These are phyloP conservation scores for Xylogone sp. DNA, from an alignment of 2,329 filamentous ascomycete species.

Conservation along the genomic window DNA sequence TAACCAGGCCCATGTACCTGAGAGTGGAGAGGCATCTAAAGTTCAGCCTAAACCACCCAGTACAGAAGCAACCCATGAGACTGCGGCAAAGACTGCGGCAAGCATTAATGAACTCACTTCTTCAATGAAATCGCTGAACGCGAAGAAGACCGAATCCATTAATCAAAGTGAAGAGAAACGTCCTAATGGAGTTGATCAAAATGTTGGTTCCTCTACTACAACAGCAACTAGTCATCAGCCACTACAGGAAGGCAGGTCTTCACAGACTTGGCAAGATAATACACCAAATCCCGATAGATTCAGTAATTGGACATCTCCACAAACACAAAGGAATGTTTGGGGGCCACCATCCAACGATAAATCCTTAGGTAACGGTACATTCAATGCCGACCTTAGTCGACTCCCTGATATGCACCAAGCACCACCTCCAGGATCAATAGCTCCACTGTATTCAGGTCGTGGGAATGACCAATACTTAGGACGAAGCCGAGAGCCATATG, in stretches of 20 bases:
- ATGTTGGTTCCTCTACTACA: constrained; percentile 33
- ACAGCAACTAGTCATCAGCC: constrained; percentile 13
- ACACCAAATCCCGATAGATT: constrained; percentile 39
- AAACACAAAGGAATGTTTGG: constrained; percentile 63
- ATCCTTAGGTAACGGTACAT: constrained; percentile 74
- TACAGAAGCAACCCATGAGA: not conserved
- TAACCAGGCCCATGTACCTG: constrained; percentile 26
- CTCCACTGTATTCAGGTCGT: constrained; percentile 24
- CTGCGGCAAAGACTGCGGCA: not conserved
- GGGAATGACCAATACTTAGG: constrained; percentile 21
- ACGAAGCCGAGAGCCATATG: constrained; percentile 23
- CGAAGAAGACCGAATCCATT: not conserved
- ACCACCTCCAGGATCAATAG: constrained; percentile 29
- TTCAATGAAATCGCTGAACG: not conserved
- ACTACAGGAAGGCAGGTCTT: constrained; percentile 15
- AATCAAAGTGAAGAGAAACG: constrained; percentile 7
- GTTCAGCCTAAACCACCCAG: constrained; percentile 5
- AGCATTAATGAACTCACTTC: not conserved
- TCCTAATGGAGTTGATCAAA: constrained; percentile 17
- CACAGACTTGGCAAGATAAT: constrained; percentile 27
- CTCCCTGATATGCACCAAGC: constrained; percentile 24
- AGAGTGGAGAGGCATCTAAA: constrained; percentile 8
- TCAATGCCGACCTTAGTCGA: constrained; percentile 57
- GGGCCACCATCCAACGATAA: constrained; percentile 68
- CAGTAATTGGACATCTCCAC: constrained; percentile 40